phyloP scores from a whole-genome alignment of 2,329 filamentous ascomycete genomes.

The Pyrenochaeta sp. region DNA sequence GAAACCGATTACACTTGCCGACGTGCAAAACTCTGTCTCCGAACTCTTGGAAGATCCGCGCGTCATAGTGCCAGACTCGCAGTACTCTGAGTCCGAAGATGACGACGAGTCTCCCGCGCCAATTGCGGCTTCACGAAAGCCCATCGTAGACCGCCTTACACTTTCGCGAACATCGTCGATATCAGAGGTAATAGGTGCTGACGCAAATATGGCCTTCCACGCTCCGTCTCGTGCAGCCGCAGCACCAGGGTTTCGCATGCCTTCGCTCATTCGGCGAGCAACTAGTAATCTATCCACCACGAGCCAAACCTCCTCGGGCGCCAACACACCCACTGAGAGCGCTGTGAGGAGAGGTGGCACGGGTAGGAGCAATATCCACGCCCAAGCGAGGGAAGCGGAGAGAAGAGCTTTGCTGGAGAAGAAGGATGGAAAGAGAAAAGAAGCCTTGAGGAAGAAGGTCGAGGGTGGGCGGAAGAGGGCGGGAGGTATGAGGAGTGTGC shows the following conservation, averaged over 20 bases:
- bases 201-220: slow-evolving; percentile 64
- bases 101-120: slow-evolving; percentile 49
- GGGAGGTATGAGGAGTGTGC: slow-evolving; percentile 43
- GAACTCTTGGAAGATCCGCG: slow-evolving; percentile 76
- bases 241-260: slow-evolving; percentile 67
- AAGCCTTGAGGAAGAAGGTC: slow-evolving; percentile 56
- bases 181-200: slow-evolving; percentile 32
- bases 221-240: slow-evolving; percentile 51
- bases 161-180: slow-evolving; percentile 65
- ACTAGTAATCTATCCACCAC: slow-evolving; percentile 63
- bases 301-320: slow-evolving; percentile 46
- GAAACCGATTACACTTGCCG: slow-evolving; percentile 77
- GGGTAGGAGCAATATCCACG: slow-evolving; percentile 69
- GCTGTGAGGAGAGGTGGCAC: slow-evolving; percentile 59
- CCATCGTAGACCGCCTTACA: slow-evolving; percentile 76
- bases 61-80: slow-evolving; percentile 64
- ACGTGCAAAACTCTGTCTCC: slow-evolving; percentile 84
- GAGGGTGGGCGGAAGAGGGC: slow-evolving; percentile 31
- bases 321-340: slow-evolving; percentile 36
- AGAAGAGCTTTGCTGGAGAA: slow-evolving; percentile 60
- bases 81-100: slow-evolving; percentile 51
- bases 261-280: slow-evolving; percentile 74
- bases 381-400: slow-evolving; percentile 67
- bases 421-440: slow-evolving; percentile 60
- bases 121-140: slow-evolving; percentile 43